Conservation (phyloP, 257 asterid species). For the Cinchona pubescens region DNA sequence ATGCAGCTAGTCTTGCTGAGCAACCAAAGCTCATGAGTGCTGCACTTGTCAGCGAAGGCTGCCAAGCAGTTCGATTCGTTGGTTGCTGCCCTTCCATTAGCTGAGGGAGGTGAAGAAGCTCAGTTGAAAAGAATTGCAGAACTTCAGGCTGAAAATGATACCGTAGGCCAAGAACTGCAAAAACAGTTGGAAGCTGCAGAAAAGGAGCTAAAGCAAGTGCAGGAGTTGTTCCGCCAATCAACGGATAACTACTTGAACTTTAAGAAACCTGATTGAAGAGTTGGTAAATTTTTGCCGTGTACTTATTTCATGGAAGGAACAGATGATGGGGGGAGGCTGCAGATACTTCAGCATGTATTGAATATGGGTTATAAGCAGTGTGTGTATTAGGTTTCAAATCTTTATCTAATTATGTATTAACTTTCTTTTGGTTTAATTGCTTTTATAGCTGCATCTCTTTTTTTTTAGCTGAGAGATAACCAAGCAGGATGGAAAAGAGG, state of each 20-base stretch:
- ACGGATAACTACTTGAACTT: conserved; percentile 81
- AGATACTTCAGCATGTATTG: no score
- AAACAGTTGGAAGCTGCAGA: conserved; percentile 84
- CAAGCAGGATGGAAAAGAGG: no score
- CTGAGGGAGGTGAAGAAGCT: conserved; percentile 92
- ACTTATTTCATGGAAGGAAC: no score
- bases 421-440: no score
- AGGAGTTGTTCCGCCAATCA: conserved; percentile 75
- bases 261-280: conserved; percentile 62
- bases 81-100: conserved; percentile 85
- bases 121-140: conserved; percentile 75
- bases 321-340: no score
- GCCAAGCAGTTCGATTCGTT: conserved; percentile 92
- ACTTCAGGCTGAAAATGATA: conserved; percentile 93
- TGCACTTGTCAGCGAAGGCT: conserved; percentile 80
- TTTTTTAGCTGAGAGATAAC: no score
- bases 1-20: conserved; percentile 55
- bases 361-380: no score
- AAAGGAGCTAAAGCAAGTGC: conserved; percentile 55
- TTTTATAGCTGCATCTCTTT: no score
- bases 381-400: no score
- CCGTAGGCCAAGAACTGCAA: conserved; percentile 82
- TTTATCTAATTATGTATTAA: no score
- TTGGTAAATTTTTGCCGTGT: not conserved
- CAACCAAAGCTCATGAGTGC: conserved; percentile 76